A percentile compares a stretch with the other conserved stretches of the same genome.
Conservation (phyloP, 306 rosid genomes). For the Corylus americana region DNA sequence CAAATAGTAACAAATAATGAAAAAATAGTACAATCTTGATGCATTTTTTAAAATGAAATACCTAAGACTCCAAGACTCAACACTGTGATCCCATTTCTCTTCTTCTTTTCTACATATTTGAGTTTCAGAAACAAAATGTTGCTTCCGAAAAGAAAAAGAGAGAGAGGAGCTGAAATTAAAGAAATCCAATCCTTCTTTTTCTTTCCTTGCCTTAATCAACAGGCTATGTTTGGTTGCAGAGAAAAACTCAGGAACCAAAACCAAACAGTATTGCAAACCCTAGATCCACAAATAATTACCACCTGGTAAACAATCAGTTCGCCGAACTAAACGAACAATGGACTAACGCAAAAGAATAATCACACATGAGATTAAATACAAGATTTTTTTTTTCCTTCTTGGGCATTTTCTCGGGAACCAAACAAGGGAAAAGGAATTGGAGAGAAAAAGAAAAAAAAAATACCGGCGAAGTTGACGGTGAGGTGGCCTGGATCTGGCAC, state of each 20-base stretch:
- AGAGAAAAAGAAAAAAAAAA: neutral
- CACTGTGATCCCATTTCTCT: neutral
- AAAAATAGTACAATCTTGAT: neutral
- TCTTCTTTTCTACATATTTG: neutral
- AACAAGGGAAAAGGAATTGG: neutral
- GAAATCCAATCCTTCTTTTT: neutral
- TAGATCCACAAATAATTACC: neutral
- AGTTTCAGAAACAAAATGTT: neutral
- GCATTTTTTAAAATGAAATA: neutral
- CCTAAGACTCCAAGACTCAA: neutral
- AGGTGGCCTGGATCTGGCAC: conserved; percentile 76
- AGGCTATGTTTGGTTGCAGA: neutral
- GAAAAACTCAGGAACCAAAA: neutral
- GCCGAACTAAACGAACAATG: neutral
- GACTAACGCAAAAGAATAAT: neutral
- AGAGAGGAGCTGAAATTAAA: neutral
- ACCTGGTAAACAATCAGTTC: neutral
- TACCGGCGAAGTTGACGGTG: conserved; percentile 76
- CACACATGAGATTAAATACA: conserved; percentile 8
- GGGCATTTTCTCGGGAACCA: neutral
- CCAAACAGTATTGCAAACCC: neutral
- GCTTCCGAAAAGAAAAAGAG: neutral
- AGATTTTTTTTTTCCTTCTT: neutral
- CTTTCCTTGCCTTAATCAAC: neutral
- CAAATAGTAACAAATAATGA: neutral